Base-by-base conservation (phyloP, 495 filamentous ascomycete species). In the Daldinia bambusicola region DNA sequence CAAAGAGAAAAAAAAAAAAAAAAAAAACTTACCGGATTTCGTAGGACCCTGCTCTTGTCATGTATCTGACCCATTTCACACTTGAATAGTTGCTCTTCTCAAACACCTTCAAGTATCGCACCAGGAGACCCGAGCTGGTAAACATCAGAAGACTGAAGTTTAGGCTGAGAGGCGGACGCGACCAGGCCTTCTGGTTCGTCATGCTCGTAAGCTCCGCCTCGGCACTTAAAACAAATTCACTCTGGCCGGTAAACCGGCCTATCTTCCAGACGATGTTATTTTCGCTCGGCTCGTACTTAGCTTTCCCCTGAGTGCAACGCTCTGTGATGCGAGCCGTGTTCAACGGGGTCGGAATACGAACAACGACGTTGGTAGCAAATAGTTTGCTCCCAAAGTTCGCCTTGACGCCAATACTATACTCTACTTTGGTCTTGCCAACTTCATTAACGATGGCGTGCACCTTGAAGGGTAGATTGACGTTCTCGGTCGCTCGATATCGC, bases 261-360 rank as follows among this genome's bases (percentile, higher is more conserved):
- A 99, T 98, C 88, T 97, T 98, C 96, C 96, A 99, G 13, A 98
- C 92, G 70, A 99, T 98, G 74, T 95, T 92, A 81, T 99, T 99
- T 73, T 97, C 93, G 65, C 93, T 91, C 2, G 96, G 96, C 82
- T 99, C 96, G 80, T 99, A 99, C 81, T 97, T 98, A 38, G 96
- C 96, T 71, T 97, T 97, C 26, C 96, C 96, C 79, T 98, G 95
- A 9, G 89, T 92, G 61, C 93, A 95, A 58, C 95, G 89, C 79
- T 97, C 93, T n/a, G 91, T 94, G 65, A 97, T 97, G 69, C 89
- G 89, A 20, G 96, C 96, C 4, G 96, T 98, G 83, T 99, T 99
- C 50, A 98, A 87, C 40, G 96, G 96, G 3, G 95, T 98, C 10
- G 96, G 96, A 56, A 99, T 93, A 58, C 93, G 90, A 43, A 99